A percentile compares a stretch with the other conserved stretches of the same genome.
Conservation (phyloP, 2,329 filamentous ascomycete genomes). For the Parastagonospora avenae region DNA sequence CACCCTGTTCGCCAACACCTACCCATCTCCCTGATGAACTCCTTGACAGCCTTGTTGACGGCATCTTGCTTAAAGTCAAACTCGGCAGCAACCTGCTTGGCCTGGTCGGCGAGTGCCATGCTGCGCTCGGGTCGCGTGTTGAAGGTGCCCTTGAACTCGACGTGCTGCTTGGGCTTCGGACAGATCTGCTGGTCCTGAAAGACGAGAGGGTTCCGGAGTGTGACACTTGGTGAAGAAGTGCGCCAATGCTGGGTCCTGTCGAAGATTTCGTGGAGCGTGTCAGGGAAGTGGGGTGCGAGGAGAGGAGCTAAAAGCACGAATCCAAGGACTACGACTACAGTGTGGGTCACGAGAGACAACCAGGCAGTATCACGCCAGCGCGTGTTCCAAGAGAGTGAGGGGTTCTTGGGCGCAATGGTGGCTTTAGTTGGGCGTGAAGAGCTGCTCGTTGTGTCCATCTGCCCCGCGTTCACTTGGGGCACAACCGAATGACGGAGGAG, state of each 20-base stretch:
- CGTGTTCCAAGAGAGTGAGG: slow-evolving; percentile 13
- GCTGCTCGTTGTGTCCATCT: slow-evolving; percentile 1
- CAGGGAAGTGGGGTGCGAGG: slow-evolving; percentile 44
- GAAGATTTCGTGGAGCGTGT: slow-evolving; percentile 35
- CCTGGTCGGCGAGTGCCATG: slow-evolving; percentile 68
- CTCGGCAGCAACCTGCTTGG: slow-evolving; percentile 77
- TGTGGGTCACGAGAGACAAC: slow-evolving; percentile 27
- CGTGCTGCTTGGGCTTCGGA: slow-evolving; percentile 30
- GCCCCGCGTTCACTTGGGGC: slow-evolving; percentile 6
- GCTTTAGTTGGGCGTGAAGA: slow-evolving; percentile 6
- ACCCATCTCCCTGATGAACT: slow-evolving; percentile 88
- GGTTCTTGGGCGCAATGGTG: slow-evolving; percentile 14
- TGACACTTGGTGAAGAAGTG: slow-evolving; percentile 26
- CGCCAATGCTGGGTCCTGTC: slow-evolving; percentile 28
- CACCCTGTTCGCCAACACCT: slow-evolving; percentile 16
- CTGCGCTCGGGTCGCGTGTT: slow-evolving; percentile 47
- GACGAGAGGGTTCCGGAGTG: slow-evolving; percentile 32
- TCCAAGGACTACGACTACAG: slow-evolving; percentile 40
- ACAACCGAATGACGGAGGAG: slow-evolving; percentile 4
- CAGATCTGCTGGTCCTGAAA: slow-evolving; percentile 34
- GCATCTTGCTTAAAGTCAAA: slow-evolving; percentile 83
- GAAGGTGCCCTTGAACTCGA: slow-evolving; percentile 42
- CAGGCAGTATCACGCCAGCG: slow-evolving; percentile 13
- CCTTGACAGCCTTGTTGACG: slow-evolving; percentile 78
- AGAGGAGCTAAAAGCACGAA: slow-evolving; percentile 36